These are phyloP conservation scores for Candida jianshihensis DNA, from an alignment of 805 yeast genomes.

Conservation along the genomic window DNA sequence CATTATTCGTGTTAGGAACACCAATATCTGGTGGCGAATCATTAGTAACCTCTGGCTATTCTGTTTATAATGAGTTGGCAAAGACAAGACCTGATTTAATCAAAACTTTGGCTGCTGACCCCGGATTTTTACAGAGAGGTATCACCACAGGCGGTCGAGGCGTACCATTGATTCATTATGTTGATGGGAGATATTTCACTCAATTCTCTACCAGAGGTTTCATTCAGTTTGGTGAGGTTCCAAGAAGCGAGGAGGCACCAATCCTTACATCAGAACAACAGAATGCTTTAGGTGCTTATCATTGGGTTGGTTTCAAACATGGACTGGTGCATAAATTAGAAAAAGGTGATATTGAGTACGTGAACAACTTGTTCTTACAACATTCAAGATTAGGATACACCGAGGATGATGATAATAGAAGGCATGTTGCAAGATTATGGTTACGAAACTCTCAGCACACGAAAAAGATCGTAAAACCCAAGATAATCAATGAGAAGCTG, in stretches of 20 bases:
- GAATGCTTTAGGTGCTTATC: slow-evolving; percentile 3
- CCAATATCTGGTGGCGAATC: slow-evolving; percentile 2
- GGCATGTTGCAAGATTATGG: slow-evolving; percentile 5
- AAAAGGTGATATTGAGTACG: slow-evolving; percentile 5
- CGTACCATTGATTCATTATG: background rate
- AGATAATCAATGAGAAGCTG: background rate
- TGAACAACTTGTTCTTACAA: slow-evolving; percentile 2
- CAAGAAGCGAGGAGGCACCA: background rate
- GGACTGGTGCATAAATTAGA: slow-evolving; percentile 1
- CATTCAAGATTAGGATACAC: slow-evolving; percentile 1
- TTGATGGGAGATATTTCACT: background rate
- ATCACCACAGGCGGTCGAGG: background rate
- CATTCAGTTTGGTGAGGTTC: slow-evolving; percentile 2
- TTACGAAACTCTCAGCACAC: background rate
- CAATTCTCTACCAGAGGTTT: slow-evolving; percentile 1
- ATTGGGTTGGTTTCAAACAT: slow-evolving; percentile 3
- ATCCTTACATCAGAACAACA: background rate
- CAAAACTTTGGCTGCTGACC: background rate
- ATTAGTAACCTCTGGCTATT: slow-evolving; percentile 1
- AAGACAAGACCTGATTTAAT: slow-evolving; percentile 1
- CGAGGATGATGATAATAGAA: slow-evolving; percentile 1
- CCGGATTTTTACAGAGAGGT: slow-evolving; percentile 1
- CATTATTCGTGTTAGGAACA: slow-evolving; percentile 1
- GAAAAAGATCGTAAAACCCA: background rate
- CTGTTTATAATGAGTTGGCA: slow-evolving; percentile 3